Evolutionary conservation across 345 rosid genomes (phyloP).

Genomic region (Syzygium grande): DNA sequence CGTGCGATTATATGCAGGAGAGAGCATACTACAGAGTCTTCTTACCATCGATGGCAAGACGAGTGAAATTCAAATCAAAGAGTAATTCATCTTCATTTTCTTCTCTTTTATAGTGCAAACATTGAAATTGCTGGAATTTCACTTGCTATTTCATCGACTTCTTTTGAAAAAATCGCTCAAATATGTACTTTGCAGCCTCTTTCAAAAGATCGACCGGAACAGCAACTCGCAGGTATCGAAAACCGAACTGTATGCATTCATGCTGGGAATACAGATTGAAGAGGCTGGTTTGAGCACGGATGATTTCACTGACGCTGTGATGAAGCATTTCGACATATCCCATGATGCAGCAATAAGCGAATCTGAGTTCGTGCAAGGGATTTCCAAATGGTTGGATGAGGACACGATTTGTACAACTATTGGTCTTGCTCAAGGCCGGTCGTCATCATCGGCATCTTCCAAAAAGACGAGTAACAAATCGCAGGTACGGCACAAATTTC

Average conservation of each 20-base stretch:
- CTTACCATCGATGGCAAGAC: slow-evolving; percentile 20
- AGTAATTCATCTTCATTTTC: slow-evolving; percentile 8
- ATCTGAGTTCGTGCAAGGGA: slow-evolving; percentile 20
- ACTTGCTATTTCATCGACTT: not conserved
- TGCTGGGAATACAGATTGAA: slow-evolving; percentile 29
- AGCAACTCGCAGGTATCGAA: slow-evolving; percentile 9
- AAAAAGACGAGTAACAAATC: not conserved
- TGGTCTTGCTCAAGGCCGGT: not conserved
- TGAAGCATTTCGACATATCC: slow-evolving; percentile 25
- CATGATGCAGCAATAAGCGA: slow-evolving; percentile 16
- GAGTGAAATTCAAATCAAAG: slow-evolving; percentile 7
- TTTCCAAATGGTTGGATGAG: slow-evolving; percentile 24
- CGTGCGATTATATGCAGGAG: slow-evolving; percentile 3
- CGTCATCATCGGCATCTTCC: not conserved
- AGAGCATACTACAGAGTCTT: slow-evolving; percentile 10
- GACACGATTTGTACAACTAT: not conserved
- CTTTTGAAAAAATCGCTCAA: not conserved
- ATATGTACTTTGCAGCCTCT: slow-evolving; percentile 19
- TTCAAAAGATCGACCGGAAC: slow-evolving; percentile 24
- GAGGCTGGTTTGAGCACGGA: slow-evolving; percentile 13
- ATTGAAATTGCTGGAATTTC: not conserved
- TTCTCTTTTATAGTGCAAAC: too few relatives aligned
- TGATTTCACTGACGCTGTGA: slow-evolving; percentile 9
- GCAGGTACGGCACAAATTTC: slow-evolving; percentile 4
- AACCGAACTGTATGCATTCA: slow-evolving; percentile 25